phyloP scores from a whole-genome alignment of 768 basidiomycete genomes.

The Calocera cornea region DNA sequence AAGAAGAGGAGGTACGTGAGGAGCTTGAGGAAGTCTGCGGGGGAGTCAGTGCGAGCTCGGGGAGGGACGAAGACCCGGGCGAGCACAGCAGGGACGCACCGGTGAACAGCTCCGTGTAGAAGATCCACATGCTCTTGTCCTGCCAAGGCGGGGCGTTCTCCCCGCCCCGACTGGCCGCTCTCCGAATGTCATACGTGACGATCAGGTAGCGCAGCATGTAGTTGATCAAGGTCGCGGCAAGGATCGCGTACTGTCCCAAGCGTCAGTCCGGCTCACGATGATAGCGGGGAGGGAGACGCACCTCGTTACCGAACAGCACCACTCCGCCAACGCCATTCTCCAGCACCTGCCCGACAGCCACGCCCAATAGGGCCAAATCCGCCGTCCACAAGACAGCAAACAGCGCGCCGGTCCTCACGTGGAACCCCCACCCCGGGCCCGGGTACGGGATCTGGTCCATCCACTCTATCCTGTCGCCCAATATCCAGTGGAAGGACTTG shows the following conservation, averaged over 20 bases:
- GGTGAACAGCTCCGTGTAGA: slow-evolving; percentile 84
- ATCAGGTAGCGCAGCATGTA: slow-evolving; percentile 71
- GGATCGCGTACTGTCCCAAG: slow-evolving; percentile 60
- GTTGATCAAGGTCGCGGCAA: slow-evolving; percentile 67
- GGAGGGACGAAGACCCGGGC: neutral
- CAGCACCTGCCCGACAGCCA: slow-evolving; percentile 69
- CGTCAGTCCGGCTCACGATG: neutral
- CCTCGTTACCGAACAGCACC: slow-evolving; percentile 93
- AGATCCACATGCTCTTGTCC: slow-evolving; percentile 92
- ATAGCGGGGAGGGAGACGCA: slow-evolving; percentile 24
- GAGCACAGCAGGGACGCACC: slow-evolving; percentile 37
- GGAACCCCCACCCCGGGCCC: slow-evolving; percentile 69
- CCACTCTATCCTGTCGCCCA: slow-evolving; percentile 91
- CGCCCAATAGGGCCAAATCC: slow-evolving; percentile 63
- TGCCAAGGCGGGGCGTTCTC: slow-evolving; percentile 90
- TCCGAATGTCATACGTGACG: slow-evolving; percentile 64
- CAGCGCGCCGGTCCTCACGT: slow-evolving; percentile 63
- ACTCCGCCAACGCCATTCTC: slow-evolving; percentile 72
- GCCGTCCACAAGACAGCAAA: slow-evolving; percentile 61
- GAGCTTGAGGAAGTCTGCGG: slow-evolving; percentile 80
- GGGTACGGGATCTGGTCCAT: slow-evolving; percentile 95
- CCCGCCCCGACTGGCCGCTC: slow-evolving; percentile 63
- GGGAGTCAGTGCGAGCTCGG: neutral
- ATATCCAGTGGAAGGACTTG: slow-evolving; percentile 97
- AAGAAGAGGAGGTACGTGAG: slow-evolving; percentile 89